phyloP scores from a whole-genome alignment of 257 asterid species.

The Primulina eburnea region DNA sequence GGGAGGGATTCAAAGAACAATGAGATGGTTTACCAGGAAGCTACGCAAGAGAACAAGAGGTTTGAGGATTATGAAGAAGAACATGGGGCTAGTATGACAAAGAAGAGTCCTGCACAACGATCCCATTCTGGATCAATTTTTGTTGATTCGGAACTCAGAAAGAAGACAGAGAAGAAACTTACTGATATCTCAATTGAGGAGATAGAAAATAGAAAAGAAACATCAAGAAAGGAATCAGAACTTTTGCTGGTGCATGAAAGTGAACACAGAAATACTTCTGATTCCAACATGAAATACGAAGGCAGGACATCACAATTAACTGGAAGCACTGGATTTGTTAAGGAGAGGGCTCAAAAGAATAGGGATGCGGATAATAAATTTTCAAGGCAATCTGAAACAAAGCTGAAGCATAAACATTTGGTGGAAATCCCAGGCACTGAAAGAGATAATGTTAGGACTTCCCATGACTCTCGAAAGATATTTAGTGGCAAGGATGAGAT shows the following conservation, averaged over 20 bases:
- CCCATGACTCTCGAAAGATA: slow-evolving; percentile 38
- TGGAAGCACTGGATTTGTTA: slow-evolving; percentile 32
- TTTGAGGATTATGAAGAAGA: slow-evolving; percentile 39
- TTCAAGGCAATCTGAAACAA: slow-evolving; percentile 40
- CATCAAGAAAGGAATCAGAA: slow-evolving; percentile 34
- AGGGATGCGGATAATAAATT: slow-evolving; percentile 38
- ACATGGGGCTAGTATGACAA: slow-evolving; percentile 34
- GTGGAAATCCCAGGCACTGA: slow-evolving; percentile 34
- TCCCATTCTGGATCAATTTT: slow-evolving; percentile 35
- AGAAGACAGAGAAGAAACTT: slow-evolving; percentile 86
- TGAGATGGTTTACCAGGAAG: slow-evolving; percentile 35
- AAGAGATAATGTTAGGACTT: slow-evolving; percentile 30
- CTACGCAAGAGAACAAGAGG: slow-evolving; percentile 29
- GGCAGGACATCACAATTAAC: slow-evolving; percentile 35
- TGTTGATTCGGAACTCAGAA: slow-evolving; percentile 57
- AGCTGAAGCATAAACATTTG: slow-evolving; percentile 54
- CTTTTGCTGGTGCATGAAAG: slow-evolving; percentile 32
- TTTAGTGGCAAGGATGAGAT: slow-evolving; percentile 34
- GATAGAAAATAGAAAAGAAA: slow-evolving; percentile 39
- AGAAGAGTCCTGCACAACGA: slow-evolving; percentile 34
- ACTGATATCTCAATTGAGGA: slow-evolving; percentile 54
- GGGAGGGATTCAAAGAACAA: slow-evolving; percentile 36
- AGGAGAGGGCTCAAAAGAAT: slow-evolving; percentile 34
- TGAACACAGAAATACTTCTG: slow-evolving; percentile 37
- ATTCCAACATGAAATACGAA: slow-evolving; percentile 38